Evolutionary conservation across 106 monocot genomes (phyloP).

Genomic region (Dendrobium huoshanense): DNA sequence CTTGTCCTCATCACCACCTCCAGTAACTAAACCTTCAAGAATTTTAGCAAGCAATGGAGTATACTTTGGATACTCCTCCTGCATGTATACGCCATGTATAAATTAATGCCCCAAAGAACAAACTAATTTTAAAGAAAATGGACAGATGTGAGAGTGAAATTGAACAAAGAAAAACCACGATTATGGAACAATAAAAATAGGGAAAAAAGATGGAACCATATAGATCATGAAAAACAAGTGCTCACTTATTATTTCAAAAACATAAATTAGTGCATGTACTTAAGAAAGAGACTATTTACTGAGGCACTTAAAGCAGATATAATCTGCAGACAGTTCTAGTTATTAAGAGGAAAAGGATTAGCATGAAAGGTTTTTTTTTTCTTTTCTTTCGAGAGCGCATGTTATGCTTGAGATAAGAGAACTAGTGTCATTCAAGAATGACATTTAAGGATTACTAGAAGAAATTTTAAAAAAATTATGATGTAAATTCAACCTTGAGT

Average conservation of each 20-base stretch:
- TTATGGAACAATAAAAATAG: neutral
- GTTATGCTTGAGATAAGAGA: neutral
- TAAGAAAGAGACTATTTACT: neutral
- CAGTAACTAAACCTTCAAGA: slow-evolving; percentile 62
- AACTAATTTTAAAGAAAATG: neutral
- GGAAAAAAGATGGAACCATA: neutral
- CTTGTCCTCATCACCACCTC: slow-evolving; percentile 51
- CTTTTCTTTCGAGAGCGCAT: neutral
- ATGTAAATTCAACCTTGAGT: slow-evolving; percentile 55
- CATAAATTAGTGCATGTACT: neutral
- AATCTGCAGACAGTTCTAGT: neutral
- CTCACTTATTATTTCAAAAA: neutral
- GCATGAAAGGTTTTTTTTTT: neutral
- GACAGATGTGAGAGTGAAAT: neutral
- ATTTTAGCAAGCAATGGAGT: slow-evolving; percentile 81
- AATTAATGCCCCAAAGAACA: neutral
- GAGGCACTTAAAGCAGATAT: neutral
- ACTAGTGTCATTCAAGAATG: neutral
- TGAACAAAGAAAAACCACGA: neutral
- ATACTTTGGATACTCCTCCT: slow-evolving; percentile 77
- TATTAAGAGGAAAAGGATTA: neutral
- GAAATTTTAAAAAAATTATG: neutral
- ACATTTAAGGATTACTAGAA: neutral
- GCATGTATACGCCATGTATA: slow-evolving; percentile 16
- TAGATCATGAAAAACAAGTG: neutral